These are phyloP conservation scores for Thermomyces lanuginosus DNA, from an alignment of 2,329 filamentous ascomycete genomes.

Conservation along the genomic window DNA sequence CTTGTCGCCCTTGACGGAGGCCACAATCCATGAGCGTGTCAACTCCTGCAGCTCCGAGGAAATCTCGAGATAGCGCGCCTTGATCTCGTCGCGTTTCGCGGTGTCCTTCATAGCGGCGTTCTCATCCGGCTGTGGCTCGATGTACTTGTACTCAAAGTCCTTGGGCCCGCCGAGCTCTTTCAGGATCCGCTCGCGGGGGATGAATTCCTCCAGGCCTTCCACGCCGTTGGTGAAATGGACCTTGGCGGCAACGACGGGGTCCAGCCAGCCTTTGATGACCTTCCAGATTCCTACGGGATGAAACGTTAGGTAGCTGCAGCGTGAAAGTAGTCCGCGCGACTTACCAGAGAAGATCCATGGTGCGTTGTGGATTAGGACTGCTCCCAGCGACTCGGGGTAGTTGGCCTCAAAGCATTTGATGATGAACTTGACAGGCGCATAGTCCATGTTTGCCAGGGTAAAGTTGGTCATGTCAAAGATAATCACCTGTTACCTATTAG, in stretches of 20 bases:
- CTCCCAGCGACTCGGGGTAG: constrained; percentile 82
- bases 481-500: constrained; percentile 49
- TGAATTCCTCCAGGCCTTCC: constrained; percentile 62
- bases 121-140: constrained; percentile 59
- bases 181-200: constrained; percentile 53
- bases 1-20: constrained; percentile 28
- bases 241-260: constrained; percentile 87
- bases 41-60: constrained; percentile 56
- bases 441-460: constrained; percentile 94
- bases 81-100: constrained; percentile 45
- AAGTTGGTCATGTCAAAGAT: constrained; percentile 95
- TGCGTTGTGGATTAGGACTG: constrained; percentile 84
- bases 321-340: constrained; percentile 10
- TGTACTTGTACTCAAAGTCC: constrained; percentile 66
- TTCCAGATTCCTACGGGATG: constrained; percentile 65
- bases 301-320: constrained; percentile 2
- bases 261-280: constrained; percentile 88
- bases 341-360: constrained; percentile 90
- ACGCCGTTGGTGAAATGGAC: constrained; percentile 79
- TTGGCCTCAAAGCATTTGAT: constrained; percentile 99
- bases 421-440: constrained; percentile 95
- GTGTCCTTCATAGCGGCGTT: constrained; percentile 58
- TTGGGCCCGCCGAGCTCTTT: constrained; percentile 78
- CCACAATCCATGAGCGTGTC: constrained; percentile 58
- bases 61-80: constrained; percentile 47